Base-by-base conservation (phyloP, 192 early-diverging fungal species). In the Spizellomyces sp. region DNA sequence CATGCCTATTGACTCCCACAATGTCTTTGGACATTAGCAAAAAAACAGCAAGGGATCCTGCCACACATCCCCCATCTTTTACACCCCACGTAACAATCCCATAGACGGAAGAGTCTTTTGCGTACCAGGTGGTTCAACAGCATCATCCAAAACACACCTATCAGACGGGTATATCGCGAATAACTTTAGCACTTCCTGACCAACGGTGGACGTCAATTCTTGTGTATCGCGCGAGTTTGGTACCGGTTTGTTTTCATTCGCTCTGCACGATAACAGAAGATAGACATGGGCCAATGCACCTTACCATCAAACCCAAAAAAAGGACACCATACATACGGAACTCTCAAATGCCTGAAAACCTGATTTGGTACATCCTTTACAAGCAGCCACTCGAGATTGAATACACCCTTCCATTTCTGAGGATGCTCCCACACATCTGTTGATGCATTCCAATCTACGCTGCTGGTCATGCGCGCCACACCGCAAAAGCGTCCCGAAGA, bases 141-240 rank as follows among this genome's bases (percentile, higher is more conserved):
- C 27, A 36, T 36, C 27, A 36, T 36, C 27, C 27, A 36, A 36
- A 36, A 36, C 27, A 36, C 1, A 36, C 27, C 27, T 0, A 36
- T 36, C 27, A 36, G 27, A 36, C 27, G 27, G 27, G 27, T 36
- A 36, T 3, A 36, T 36, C 7, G 54, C 54, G 54, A 84, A 88
- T 17, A 88, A 81, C 41, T 74, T 61, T 5, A 86, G 59, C 82
- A 88, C 73, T 62, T 80, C 70, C 21, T 74, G 79, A 44, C 86
- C 86, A 63, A 85, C 59, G 8, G 77, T 79, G 6, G 66, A 36
- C 41, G 62, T 52, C 5, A 88, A 42, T 47, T 88, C 84, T 48
- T 88, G 86, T 8, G 86, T 88, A 59, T 88, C 86, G 1, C 86
- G 78, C n/a, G 78, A 81, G 69, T 88, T 88, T 56, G 84, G 84